These are phyloP conservation scores for Pichia sp. DNA, from an alignment of 1,139 yeast genomes.

Conservation along the genomic window DNA sequence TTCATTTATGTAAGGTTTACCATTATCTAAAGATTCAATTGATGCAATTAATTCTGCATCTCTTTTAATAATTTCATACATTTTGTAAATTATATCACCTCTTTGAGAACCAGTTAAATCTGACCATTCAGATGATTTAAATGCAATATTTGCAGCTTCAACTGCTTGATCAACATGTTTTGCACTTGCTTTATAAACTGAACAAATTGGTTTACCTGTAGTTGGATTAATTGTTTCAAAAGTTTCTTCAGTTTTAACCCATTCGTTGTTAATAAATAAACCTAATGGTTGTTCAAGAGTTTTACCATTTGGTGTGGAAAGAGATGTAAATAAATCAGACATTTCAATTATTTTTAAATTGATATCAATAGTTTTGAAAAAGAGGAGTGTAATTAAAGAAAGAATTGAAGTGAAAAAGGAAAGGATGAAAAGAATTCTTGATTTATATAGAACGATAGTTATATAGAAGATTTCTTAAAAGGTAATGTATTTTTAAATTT, in stretches of 20 bases:
- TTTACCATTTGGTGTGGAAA: conserved; percentile 59
- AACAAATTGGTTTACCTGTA: conserved; percentile 60
- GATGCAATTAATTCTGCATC: conserved; percentile 46
- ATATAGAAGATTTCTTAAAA: too few species aligned
- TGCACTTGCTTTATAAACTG: conserved; percentile 59
- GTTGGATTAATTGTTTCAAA: conserved; percentile 46
- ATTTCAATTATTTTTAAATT: not conserved
- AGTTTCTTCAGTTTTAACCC: conserved; percentile 48
- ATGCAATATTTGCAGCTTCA: conserved; percentile 51
- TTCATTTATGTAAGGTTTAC: conserved; percentile 44
- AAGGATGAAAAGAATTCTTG: not conserved
- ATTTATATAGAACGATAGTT: too few species aligned
- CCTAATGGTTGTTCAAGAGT: conserved; percentile 64
- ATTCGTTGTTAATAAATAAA: conserved; percentile 72
- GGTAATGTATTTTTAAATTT: too few species aligned
- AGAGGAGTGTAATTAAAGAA: not conserved
- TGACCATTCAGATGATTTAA: conserved; percentile 39
- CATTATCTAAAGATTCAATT: conserved; percentile 55
- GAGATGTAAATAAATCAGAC: conserved; percentile 28
- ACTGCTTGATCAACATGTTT: conserved; percentile 62
- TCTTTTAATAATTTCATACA: conserved; percentile 47
- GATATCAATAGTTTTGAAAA: too few species aligned
- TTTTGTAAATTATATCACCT: conserved; percentile 40
- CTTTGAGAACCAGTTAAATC: conserved; percentile 39
- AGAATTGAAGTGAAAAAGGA: not conserved